Percentiles rank a stretch among this genome's conserved stretches.
phyloP scores from a whole-genome alignment of 768 basidiomycete genomes.

The Pleurotus eryngii region DNA sequence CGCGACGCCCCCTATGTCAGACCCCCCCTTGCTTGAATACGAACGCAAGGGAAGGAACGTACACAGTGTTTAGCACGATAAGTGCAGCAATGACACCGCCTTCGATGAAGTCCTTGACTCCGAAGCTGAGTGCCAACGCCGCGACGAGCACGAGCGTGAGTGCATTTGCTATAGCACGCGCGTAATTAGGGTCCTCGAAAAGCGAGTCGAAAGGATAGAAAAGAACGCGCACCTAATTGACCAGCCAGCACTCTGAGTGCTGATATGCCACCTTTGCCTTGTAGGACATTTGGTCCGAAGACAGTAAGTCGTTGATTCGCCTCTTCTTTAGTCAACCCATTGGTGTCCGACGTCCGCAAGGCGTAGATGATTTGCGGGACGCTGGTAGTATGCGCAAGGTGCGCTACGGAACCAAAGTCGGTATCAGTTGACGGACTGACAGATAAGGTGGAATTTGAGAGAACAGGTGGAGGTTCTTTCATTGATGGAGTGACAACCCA shows the following conservation, averaged over 20 bases:
- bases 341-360: conserved; percentile 26
- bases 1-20: too few species aligned
- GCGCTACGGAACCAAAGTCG: conserved; percentile 26
- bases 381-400: conserved; percentile 29
- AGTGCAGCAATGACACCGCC: conserved; percentile 6
- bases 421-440: conserved; percentile 29
- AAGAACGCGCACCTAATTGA: conserved; percentile 27
- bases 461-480: conserved; percentile 9
- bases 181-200: neutral
- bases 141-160: conserved; percentile 26
- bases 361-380: conserved; percentile 26
- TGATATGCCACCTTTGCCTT: conserved; percentile 31
- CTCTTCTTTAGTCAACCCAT: conserved; percentile 35
- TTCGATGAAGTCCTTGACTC: conserved; percentile 6
- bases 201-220: neutral
- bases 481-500: conserved; percentile 3
- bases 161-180: conserved; percentile 32
- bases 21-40: neutral
- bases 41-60: conserved; percentile 7
- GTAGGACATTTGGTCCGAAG: conserved; percentile 31
- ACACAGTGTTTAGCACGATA: conserved; percentile 38
- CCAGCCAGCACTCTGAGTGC: conserved; percentile 29
- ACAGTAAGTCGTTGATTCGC: conserved; percentile 27
- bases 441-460: conserved; percentile 26
- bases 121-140: conserved; percentile 8